Percentiles rank a stretch among this genome's conserved stretches.
These are phyloP conservation scores for Prosopis cineraria DNA, from an alignment of 306 rosid genomes.

Conservation along the genomic window DNA sequence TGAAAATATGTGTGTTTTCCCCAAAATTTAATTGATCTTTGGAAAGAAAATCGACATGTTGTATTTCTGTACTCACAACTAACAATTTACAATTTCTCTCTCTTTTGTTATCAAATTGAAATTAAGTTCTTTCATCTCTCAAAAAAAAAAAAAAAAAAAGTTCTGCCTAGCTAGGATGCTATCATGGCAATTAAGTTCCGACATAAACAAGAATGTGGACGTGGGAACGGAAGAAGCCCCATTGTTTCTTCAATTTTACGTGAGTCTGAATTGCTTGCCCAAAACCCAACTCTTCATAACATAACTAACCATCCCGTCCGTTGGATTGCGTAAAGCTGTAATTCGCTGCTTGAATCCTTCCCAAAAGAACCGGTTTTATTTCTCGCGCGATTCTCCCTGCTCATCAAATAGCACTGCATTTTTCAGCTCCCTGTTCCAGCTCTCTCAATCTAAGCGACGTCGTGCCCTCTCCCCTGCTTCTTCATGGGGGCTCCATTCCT, in stretches of 20 bases:
- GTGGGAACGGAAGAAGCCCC: neutral
- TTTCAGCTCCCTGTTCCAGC: neutral
- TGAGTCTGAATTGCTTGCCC: neutral
- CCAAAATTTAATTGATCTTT: neutral
- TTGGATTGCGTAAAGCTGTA: neutral
- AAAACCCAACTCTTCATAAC: neutral
- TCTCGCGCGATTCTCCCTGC: constrained; percentile 7
- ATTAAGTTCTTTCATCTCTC: neutral
- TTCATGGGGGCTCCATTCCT: constrained; percentile 31
- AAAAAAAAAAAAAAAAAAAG: too few species aligned
- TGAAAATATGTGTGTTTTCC: neutral
- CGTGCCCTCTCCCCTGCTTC: constrained; percentile 7
- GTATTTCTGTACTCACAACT: too few species aligned
- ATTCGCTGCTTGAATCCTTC: neutral
- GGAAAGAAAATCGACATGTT: neutral
- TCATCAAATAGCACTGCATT: neutral
- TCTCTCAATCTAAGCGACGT: constrained; percentile 8
- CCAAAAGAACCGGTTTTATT: neutral
- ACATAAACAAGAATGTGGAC: neutral
- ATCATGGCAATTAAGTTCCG: too few species aligned
- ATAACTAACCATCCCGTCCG: neutral
- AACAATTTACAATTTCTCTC: too few species aligned
- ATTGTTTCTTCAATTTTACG: neutral
- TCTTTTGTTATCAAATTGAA: neutral
- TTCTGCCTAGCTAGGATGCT: too few species aligned